Evolutionary conservation across 352 stramenopile species (phyloP).

Genomic region (Globisporangium okanoganense): DNA sequence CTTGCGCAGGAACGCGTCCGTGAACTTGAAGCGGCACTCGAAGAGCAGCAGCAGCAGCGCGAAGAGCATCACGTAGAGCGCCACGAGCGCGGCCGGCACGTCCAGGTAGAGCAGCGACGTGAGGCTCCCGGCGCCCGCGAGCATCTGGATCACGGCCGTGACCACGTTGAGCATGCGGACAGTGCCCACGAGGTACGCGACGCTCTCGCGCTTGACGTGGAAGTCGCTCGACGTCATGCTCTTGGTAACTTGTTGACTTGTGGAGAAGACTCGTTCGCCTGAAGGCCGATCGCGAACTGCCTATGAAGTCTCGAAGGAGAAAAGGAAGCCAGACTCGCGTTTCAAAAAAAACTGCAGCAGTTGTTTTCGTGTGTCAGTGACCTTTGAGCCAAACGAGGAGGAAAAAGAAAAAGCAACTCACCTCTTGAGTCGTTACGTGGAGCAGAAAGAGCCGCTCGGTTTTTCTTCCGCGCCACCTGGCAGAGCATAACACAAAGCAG

Average conservation of each 20-base stretch:
- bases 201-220: conserved; percentile 17
- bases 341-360: no score
- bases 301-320: neutral
- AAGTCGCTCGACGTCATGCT: conserved; percentile 5
- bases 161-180: conserved; percentile 41
- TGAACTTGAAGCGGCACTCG: conserved; percentile 44
- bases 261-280: neutral
- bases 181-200: conserved; percentile 23
- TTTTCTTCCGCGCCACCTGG: neutral
- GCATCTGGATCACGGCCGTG: conserved; percentile 35
- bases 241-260: neutral
- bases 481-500: neutral
- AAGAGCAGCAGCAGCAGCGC: conserved; percentile 45
- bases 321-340: neutral
- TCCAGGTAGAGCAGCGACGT: conserved; percentile 36
- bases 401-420: neutral
- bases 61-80: conserved; percentile 47
- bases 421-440: neutral
- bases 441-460: conserved; percentile 1
- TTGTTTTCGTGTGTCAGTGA: conserved; percentile 2
- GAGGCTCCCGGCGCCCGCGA: conserved; percentile 39
- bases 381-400: conserved; percentile 4
- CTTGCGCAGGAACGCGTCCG: conserved; percentile 37
- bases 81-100: conserved; percentile 38
- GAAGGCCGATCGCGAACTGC: neutral